phyloP scores from a whole-genome alignment of 345 rosid species.

The Hevea brasiliensis region DNA sequence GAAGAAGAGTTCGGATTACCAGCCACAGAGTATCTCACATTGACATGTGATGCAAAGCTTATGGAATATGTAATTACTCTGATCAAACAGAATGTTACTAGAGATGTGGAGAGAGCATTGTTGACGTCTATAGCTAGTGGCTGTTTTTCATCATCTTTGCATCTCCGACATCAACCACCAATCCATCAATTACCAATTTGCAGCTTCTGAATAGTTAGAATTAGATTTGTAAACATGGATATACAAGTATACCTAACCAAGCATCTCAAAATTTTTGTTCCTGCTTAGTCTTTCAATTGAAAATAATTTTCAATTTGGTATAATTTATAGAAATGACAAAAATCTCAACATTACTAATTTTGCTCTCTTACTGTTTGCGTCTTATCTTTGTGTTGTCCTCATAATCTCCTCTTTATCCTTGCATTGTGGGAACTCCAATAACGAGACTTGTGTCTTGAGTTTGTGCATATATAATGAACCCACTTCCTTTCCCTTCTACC shows the following conservation, averaged over 20 bases:
- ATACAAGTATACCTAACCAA: not conserved
- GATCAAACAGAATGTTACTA: slow-evolving; percentile 3
- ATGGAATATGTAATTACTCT: slow-evolving; percentile 13
- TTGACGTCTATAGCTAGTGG: not conserved
- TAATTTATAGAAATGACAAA: no score
- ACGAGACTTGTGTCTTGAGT: no score
- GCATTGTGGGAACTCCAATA: not conserved
- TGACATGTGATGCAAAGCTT: slow-evolving; percentile 13
- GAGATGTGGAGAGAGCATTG: slow-evolving; percentile 4
- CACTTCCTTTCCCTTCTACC: not conserved
- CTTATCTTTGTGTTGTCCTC: no score
- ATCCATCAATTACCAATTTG: not conserved
- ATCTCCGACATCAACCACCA: not conserved
- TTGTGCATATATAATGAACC: not conserved
- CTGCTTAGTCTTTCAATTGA: not conserved
- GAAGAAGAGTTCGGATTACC: slow-evolving; percentile 7
- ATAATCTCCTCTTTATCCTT: not conserved
- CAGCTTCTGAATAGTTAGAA: not conserved
- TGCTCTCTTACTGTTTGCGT: no score
- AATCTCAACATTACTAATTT: no score
- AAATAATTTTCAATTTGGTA: not conserved
- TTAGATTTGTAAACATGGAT: not conserved
- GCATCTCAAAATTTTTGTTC: not conserved
- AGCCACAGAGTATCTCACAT: not conserved
- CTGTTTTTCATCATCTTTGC: not conserved